Conservation (phyloP, 441 rosid genomes). For the Bruguiera hainesii region DNA sequence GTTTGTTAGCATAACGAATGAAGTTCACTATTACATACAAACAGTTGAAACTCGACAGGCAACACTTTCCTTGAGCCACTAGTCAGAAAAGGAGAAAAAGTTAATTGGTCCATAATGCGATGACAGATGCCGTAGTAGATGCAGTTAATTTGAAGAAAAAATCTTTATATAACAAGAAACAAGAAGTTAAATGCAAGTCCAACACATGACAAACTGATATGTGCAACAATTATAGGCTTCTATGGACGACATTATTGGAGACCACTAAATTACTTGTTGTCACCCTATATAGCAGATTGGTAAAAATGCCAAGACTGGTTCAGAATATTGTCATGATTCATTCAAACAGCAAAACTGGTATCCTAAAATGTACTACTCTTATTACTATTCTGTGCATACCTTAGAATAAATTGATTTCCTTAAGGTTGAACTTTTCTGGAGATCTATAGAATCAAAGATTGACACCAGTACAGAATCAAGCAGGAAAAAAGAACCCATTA, state of each 20-base stretch:
- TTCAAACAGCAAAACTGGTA: background rate
- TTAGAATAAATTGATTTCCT: conserved; percentile 26
- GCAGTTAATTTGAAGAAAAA: too few species aligned
- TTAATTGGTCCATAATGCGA: too few species aligned
- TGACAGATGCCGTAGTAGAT: too few species aligned
- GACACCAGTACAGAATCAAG: conserved; percentile 68
- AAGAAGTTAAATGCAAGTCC: too few species aligned
- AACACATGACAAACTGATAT: too few species aligned
- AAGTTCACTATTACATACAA: too few species aligned
- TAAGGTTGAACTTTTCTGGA: conserved; percentile 38
- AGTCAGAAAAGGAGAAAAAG: too few species aligned
- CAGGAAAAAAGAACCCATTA: conserved; percentile 47
- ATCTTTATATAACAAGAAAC: too few species aligned
- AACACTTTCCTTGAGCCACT: too few species aligned
- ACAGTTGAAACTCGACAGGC: too few species aligned
- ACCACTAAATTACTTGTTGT: background rate
- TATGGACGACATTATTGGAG: background rate
- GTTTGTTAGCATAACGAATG: too few species aligned
- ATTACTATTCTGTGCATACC: conserved; percentile 30
- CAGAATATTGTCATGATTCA: background rate
- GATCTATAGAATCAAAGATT: conserved; percentile 45
- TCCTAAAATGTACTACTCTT: too few species aligned
- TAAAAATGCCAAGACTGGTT: background rate
- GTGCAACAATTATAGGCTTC: background rate
- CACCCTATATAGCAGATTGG: conserved; percentile 2